phyloP scores from a whole-genome alignment of 2,329 filamentous ascomycete genomes.

The Colletotrichum noveboracense region DNA sequence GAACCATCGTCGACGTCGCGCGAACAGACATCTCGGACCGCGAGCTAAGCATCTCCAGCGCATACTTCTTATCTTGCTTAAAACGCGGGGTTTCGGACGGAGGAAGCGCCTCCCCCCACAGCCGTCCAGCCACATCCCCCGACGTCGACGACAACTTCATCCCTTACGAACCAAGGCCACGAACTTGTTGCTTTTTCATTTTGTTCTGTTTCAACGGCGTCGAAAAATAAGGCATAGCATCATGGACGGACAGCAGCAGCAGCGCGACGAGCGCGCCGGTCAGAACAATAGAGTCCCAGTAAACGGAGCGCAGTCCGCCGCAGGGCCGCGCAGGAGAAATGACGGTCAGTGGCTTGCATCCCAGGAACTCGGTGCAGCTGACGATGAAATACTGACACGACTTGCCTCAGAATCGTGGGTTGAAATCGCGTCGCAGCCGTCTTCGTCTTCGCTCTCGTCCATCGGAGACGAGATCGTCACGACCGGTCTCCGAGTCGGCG shows the following conservation, averaged over 20 bases:
- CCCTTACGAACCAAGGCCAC: not conserved
- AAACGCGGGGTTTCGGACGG: constrained; percentile 22
- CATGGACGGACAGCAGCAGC: constrained; percentile 19
- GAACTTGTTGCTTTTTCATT: not conserved
- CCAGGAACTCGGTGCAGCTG: constrained; percentile 1
- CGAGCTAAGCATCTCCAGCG: constrained; percentile 13
- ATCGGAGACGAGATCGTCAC: constrained; percentile 89
- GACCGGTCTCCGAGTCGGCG: constrained; percentile 80
- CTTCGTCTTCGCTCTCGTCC: constrained; percentile 89
- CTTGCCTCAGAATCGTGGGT: constrained; percentile 84
- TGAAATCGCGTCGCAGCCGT: constrained; percentile 90
- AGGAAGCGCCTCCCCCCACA: constrained; percentile 14
- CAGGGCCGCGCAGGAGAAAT: constrained; percentile 20
- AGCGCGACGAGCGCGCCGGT: constrained; percentile 25
- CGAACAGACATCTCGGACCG: constrained; percentile 21
- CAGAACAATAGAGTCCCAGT: constrained; percentile 24
- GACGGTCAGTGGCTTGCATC: constrained; percentile 25
- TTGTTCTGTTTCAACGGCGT: not conserved
- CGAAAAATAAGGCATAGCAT: not conserved
- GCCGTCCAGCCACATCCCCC: constrained; percentile 8
- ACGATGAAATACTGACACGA: not conserved
- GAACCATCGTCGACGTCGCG: constrained; percentile 1
- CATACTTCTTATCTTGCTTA: constrained; percentile 16
- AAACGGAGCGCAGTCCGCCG: constrained; percentile 15
- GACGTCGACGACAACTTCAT: not conserved